These are phyloP conservation scores for Neodidymelliopsis sp. DNA, from an alignment of 2,329 filamentous ascomycete genomes.

Conservation along the genomic window DNA sequence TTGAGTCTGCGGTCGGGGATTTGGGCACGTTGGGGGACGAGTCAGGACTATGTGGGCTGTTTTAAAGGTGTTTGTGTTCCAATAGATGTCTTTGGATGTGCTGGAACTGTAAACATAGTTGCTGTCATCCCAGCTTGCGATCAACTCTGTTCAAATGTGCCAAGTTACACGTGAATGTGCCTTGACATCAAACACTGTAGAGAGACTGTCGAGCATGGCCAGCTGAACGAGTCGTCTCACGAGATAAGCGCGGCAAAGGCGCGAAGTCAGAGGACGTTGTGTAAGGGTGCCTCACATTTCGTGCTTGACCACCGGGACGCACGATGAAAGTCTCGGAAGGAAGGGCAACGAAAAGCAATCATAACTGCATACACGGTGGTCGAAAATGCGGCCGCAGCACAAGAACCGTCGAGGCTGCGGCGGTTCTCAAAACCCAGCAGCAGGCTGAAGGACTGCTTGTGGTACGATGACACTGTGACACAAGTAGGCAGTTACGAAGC, in stretches of 20 bases:
- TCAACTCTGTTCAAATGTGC: too few relatives aligned
- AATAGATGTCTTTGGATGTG: too few relatives aligned
- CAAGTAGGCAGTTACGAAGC: conserved; percentile 20
- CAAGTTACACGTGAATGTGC: too few relatives aligned
- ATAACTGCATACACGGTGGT: conserved; percentile 14
- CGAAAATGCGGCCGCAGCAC: conserved; percentile 8
- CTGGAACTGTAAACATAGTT: too few relatives aligned
- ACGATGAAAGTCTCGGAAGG: conserved; percentile 10
- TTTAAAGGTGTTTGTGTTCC: too few relatives aligned
- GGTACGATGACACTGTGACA: conserved; percentile 3
- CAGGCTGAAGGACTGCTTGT: conserved; percentile 5
- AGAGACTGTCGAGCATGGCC: too few relatives aligned
- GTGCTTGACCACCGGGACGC: conserved; percentile 5
- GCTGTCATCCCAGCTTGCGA: too few relatives aligned
- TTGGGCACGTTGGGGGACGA: conserved; percentile 14
- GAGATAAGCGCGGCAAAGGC: conserved; percentile 5
- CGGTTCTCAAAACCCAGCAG: conserved; percentile 1
- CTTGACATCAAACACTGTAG: too few relatives aligned
- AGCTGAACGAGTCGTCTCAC: neutral
- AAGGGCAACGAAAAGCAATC: conserved; percentile 15
- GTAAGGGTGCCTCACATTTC: conserved; percentile 8
- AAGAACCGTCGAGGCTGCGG: conserved; percentile 2
- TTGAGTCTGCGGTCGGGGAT: neutral
- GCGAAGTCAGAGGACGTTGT: conserved; percentile 5
- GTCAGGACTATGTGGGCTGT: neutral